Evolutionary conservation across 2,329 filamentous ascomycete species (phyloP), one percentile per base, ranked within the genome.

Genomic region (Colletotrichum tofieldiae): DNA sequence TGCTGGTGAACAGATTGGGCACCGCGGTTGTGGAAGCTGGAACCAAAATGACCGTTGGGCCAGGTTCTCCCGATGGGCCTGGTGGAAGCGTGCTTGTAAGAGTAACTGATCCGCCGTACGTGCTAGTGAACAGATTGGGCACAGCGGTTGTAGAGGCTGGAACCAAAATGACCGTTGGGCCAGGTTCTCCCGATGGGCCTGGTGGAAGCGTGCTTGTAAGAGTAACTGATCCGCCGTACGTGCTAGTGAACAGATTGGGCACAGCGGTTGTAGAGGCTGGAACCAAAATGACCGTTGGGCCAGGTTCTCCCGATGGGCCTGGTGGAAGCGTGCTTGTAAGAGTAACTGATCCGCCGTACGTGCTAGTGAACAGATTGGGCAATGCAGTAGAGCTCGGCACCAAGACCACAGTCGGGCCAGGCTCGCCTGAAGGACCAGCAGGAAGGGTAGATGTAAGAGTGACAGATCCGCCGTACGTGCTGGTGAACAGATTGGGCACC

Each of bases 391-490:
- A 14, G 29, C 61, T 47, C 3, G 67, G 67, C 4, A 71, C 41
- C 14, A 49, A 35, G 2, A 71, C 47, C 2, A 66, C 62, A 6
- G 63, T 67, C 5, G 55, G 26, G 2, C 23, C 39, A 26, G 41
- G 23, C 16, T 67, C 47, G 20, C 65, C 65, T 1, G 39, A 47
- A 18, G 52, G 62, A 5, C 64, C 64, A 18, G 35, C 32, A 7
- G 64, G 64, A 26, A 66, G 18, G 5, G 54, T 59, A 0, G 39
- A 41, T 1, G 64, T 66, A 16, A 41, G 23, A 9, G 55, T 60
- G 16, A 67, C 12, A 20, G 64, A 60, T 18, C 64, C 64, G 9
- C 16, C 64, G 20, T 67, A 67, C 3, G 64, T 67, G 45, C 43
- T 52, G 1, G 64, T 67, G 6, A 60, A 39, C n/a, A 65, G 14